Percentiles rank a stretch among this genome's conserved stretches.
phyloP scores from a whole-genome alignment of 2,329 filamentous ascomycete genomes.

The Claviceps quebecensis region DNA sequence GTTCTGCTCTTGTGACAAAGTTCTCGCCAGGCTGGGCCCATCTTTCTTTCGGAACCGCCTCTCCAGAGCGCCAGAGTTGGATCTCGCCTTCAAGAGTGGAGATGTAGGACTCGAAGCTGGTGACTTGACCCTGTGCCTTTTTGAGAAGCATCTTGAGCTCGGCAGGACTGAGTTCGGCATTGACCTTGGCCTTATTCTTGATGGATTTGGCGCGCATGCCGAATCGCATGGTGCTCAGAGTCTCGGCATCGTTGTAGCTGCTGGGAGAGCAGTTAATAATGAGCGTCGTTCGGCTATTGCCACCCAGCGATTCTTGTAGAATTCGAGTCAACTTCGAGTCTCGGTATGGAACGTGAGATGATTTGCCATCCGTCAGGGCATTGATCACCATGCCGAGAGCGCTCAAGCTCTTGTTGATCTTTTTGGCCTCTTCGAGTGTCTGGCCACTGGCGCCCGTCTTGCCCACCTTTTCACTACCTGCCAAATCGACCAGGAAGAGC shows the following conservation, averaged over 20 bases:
- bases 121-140: slow-evolving; percentile 81
- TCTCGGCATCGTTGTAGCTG: slow-evolving; percentile 95
- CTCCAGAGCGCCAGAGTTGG: slow-evolving; percentile 73
- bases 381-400: slow-evolving; percentile 99
- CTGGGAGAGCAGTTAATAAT: slow-evolving; percentile 99
- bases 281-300: slow-evolving; percentile 94
- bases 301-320: slow-evolving; percentile 89
- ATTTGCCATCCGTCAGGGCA: slow-evolving; percentile 90
- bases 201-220: slow-evolving; percentile 95
- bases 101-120: slow-evolving; percentile 79
- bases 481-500: slow-evolving; percentile 93
- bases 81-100: slow-evolving; percentile 73
- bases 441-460: slow-evolving; percentile 97
- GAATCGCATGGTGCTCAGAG: slow-evolving; percentile 79
- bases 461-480: slow-evolving; percentile 95
- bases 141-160: slow-evolving; percentile 89
- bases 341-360: slow-evolving; percentile 87
- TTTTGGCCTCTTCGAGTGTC: slow-evolving; percentile 95
- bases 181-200: slow-evolving; percentile 99
- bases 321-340: slow-evolving; percentile 97
- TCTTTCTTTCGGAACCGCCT: slow-evolving; percentile 73
- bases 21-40: slow-evolving; percentile 60
- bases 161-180: slow-evolving; percentile 87
- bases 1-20: slow-evolving; percentile 24
- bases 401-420: slow-evolving; percentile 99